Base-by-base conservation (phyloP, 495 filamentous ascomycete species). In the Tricharina praecox region DNA sequence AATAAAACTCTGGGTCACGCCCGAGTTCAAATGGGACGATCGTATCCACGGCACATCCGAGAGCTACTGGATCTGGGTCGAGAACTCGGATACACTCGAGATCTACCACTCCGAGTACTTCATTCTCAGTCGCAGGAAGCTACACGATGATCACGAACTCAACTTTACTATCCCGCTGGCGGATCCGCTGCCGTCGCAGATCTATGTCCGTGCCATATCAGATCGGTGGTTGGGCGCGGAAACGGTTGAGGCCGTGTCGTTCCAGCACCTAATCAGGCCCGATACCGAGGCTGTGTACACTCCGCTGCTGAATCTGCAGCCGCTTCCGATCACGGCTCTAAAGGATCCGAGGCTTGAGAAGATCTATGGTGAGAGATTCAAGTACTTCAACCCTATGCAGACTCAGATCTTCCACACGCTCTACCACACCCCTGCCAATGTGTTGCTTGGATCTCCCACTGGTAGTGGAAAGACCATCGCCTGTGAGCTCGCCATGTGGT, bases 81-180 rank as follows among this genome's bases (percentile, higher is more conserved):
- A 99, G 64, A 93, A 96, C 58, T 95, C 88, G 0, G 92, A 96
- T 55, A 93, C 87, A 0, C 88, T 83, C 1, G 86, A 96, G 60
- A 95, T 99, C 30, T 99, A 93, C 54, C 90, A 99, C 56, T 85
- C 94, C 48, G 90, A 99, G 62, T 94, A 81, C 62, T 96, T 96
- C 66, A 83, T 99, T 42, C 70, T 99, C 4, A 86, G 73, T 45
- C 71, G 85, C 45, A 81, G 75, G 65, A 95, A 93, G 67, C 69
- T 96, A 0, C 74, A 93, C 52, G 84, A 94, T 64, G 82, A 90
- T 18, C 90, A 99, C 55, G 87, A 96, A 58, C 76, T 99, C 20
- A 92, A 92, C 62, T 96, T 99, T 59, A 99, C 90, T 0, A 96
- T 99, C 46, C 90, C 90, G 0, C 66, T 99, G 2, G 81, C 85